A percentile compares a stretch with the other conserved stretches of the same genome.
phyloP scores from a whole-genome alignment of 2,329 filamentous ascomycete species.

The Coniochaeta sp. region DNA sequence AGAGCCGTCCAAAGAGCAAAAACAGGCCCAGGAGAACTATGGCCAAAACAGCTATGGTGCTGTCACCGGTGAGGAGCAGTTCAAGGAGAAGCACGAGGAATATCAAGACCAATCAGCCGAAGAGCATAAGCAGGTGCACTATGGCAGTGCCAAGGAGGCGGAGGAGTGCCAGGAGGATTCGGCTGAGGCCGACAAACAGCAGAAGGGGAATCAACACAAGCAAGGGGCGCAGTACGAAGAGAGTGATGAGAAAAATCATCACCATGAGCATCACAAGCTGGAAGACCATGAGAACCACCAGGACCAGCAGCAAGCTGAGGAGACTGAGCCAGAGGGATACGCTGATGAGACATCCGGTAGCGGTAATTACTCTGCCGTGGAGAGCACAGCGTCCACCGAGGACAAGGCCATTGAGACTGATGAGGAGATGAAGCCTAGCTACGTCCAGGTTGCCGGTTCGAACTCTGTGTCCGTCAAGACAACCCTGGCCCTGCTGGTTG shows the following conservation, averaged over 20 bases:
- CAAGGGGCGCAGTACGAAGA: not conserved
- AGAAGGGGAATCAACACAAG: not conserved
- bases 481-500: not conserved
- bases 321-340: not conserved
- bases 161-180: not conserved
- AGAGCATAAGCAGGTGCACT: not conserved
- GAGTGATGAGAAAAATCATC: not conserved
- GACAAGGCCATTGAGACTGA: not conserved
- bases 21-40: not conserved
- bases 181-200: not conserved
- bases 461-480: not conserved
- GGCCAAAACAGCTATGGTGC: not conserved
- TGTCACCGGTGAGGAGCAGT: not conserved
- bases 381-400: not conserved
- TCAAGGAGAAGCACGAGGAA: not conserved
- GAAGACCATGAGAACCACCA: too few species aligned
- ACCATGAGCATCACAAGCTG: too few species aligned
- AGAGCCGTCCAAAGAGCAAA: not conserved
- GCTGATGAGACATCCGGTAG: not conserved
- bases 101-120: not conserved
- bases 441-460: not conserved
- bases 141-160: not conserved
- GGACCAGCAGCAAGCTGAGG: not conserved
- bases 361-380: not conserved
- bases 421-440: not conserved